Conservation (phyloP, 352 stramenopile genomes). For the Phytophthora citrophthora region DNA sequence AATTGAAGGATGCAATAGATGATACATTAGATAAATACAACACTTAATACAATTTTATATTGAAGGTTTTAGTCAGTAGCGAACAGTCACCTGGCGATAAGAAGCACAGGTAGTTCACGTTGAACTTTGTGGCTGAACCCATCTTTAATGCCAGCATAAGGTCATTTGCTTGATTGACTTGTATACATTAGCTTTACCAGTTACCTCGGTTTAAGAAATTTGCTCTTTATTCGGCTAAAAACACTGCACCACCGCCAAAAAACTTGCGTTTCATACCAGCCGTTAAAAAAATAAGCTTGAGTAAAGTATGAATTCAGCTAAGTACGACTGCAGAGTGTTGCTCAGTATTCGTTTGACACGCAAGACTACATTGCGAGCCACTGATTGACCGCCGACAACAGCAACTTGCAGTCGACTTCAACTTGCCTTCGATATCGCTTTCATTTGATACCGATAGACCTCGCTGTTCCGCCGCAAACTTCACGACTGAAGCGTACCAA, state of each 20-base stretch:
- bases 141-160: conserved; percentile 1
- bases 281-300: neutral
- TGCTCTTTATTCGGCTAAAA: neutral
- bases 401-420: conserved; percentile 25
- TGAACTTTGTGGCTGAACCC: conserved; percentile 18
- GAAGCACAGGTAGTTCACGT: conserved; percentile 7
- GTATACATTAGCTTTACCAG: neutral
- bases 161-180: neutral
- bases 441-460: neutral
- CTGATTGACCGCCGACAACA: conserved; percentile 27
- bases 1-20: neutral
- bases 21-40: no score
- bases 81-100: conserved; percentile 1
- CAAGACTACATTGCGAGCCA: conserved; percentile 27
- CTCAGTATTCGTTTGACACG: conserved; percentile 31
- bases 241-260: conserved; percentile 5
- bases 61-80: neutral
- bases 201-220: neutral
- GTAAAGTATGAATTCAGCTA: conserved; percentile 8
- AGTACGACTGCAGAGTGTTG: conserved; percentile 22
- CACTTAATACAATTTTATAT: no score
- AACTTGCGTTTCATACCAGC: conserved; percentile 34
- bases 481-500: conserved; percentile 30
- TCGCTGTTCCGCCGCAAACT: conserved; percentile 4
- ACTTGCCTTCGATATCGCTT: neutral